These are phyloP conservation scores for Rheum nobile DNA, from an alignment of 148 eudicot genomes.

Conservation along the genomic window DNA sequence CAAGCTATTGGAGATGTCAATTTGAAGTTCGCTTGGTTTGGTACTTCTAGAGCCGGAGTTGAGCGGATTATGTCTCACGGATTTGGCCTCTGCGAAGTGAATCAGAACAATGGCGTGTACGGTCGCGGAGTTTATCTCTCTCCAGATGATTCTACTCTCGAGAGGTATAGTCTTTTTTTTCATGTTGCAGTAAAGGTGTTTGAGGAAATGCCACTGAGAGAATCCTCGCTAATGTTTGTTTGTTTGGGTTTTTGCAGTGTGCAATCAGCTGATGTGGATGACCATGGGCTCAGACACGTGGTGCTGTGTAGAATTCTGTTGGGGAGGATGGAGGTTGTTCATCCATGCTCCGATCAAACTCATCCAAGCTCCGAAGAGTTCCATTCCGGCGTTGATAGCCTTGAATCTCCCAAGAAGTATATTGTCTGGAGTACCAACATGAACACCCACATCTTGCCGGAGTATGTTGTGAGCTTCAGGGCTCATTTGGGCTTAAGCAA, in stretches of 20 bases:
- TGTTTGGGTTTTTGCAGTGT: slow-evolving; percentile 27
- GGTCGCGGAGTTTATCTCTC: slow-evolving; percentile 28
- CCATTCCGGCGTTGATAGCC: slow-evolving; percentile 43
- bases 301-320: slow-evolving; percentile 58
- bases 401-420: slow-evolving; percentile 31
- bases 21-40: slow-evolving; percentile 43
- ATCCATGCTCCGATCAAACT: slow-evolving; percentile 28
- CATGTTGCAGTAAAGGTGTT: not conserved
- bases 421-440: slow-evolving; percentile 46
- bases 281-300: slow-evolving; percentile 50
- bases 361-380: slow-evolving; percentile 38
- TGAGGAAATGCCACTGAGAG: not conserved
- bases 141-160: slow-evolving; percentile 16
- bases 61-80: slow-evolving; percentile 30
- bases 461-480: slow-evolving; percentile 49
- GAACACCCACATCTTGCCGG: slow-evolving; percentile 71
- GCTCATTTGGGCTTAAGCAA: slow-evolving; percentile 11
- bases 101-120: slow-evolving; percentile 2
- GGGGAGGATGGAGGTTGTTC: slow-evolving; percentile 33
- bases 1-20: slow-evolving; percentile 11
- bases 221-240: not conserved
- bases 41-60: slow-evolving; percentile 26
- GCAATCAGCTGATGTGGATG: slow-evolving; percentile 29
- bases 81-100: slow-evolving; percentile 15
- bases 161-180: slow-evolving; percentile 19